These are phyloP conservation scores for Cavenderia fasciculata DNA, from an alignment of 78 protist genomes.

Conservation along the genomic window DNA sequence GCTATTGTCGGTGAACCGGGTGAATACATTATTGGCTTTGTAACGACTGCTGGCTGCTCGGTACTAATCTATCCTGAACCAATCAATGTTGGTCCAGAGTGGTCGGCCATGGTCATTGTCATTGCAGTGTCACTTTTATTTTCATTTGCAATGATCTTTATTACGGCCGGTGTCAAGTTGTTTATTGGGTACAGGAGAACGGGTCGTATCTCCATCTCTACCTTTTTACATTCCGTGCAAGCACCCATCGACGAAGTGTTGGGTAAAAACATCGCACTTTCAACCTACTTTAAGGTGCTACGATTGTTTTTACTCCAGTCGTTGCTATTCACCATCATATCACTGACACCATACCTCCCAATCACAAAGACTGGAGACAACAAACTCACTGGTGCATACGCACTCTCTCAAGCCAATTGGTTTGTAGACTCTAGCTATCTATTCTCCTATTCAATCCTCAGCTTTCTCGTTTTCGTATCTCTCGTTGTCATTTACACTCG, in stretches of 20 bases:
- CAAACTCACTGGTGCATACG: background rate
- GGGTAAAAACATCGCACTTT: slow-evolving; percentile 8
- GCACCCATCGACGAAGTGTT: no score
- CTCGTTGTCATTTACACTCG: slow-evolving; percentile 2
- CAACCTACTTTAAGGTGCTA: slow-evolving; percentile 20
- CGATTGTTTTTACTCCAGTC: slow-evolving; percentile 2
- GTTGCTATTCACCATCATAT: background rate
- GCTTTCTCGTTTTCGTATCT: background rate
- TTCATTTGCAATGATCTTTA: no score
- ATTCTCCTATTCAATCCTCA: slow-evolving; percentile 7
- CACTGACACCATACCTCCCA: background rate
- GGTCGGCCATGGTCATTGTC: background rate
- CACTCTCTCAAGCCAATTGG: slow-evolving; percentile 61
- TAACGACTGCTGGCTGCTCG: slow-evolving; percentile 34
- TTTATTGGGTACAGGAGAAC: no score
- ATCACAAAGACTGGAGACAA: slow-evolving; percentile 27
- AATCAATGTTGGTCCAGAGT: background rate
- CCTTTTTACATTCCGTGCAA: no score
- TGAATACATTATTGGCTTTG: slow-evolving; percentile 37
- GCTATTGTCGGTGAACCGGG: slow-evolving; percentile 32
- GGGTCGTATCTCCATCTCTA: no score
- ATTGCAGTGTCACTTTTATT: background rate
- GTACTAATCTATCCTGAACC: background rate
- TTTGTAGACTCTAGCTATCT: slow-evolving; percentile 13
- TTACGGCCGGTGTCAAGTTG: no score